A percentile compares a stretch with the other conserved stretches of the same genome.
Evolutionary conservation across 148 eudicot genomes (phyloP).

Genomic region (Rhododendron vialii): DNA sequence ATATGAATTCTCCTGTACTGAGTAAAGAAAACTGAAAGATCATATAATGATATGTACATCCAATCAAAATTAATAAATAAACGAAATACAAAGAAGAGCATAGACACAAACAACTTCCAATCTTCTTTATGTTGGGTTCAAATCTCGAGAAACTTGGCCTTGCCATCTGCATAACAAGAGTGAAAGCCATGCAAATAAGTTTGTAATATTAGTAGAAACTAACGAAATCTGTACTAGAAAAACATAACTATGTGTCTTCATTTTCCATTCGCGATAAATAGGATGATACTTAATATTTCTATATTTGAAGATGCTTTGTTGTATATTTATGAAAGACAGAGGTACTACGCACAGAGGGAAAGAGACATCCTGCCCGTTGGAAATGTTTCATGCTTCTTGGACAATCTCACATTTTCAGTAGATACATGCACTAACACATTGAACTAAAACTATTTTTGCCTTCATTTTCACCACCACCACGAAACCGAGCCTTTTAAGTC

Average conservation of each 20-base stretch:
- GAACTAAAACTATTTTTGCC: not conserved
- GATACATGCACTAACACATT: not conserved
- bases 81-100: slow-evolving; percentile 21
- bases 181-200: not conserved
- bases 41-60: slow-evolving; percentile 40
- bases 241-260: not conserved
- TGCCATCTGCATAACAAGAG: slow-evolving; percentile 75
- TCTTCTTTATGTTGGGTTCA: slow-evolving; percentile 33
- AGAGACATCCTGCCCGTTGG: too few species aligned
- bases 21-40: not conserved
- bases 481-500: not conserved
- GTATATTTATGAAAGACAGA: not conserved
- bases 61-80: slow-evolving; percentile 31
- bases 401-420: not conserved
- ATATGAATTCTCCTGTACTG: not conserved
- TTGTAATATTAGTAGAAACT: not conserved
- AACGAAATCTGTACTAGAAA: not conserved
- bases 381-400: not conserved
- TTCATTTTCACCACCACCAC: not conserved
- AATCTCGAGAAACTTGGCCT: slow-evolving; percentile 80
- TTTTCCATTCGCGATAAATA: not conserved
- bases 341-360: not conserved
- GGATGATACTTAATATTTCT: not conserved
- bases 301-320: not conserved
- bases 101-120: slow-evolving; percentile 17